phyloP scores from a whole-genome alignment of 2,329 filamentous ascomycete species.

The Cladosporium sp. region DNA sequence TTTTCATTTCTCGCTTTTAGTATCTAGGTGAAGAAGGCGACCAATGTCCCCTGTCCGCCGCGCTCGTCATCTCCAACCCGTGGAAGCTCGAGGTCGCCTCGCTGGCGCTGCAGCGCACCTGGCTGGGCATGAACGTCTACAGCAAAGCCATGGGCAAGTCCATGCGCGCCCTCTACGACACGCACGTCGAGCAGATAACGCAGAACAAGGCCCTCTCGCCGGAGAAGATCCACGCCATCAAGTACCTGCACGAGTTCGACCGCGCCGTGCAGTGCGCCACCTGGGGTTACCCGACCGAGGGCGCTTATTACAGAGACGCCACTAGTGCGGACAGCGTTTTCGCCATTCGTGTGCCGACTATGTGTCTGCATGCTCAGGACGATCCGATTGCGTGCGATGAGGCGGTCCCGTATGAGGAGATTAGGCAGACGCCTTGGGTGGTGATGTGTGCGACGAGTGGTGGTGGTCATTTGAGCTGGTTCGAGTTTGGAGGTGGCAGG shows the following conservation, averaged over 20 bases:
- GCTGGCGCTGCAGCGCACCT: conserved; percentile 59
- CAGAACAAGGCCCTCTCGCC: conserved; percentile 69
- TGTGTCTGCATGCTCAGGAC: conserved; percentile 81
- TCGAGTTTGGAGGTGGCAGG: conserved; percentile 73
- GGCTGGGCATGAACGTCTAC: conserved; percentile 67
- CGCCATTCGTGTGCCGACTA: conserved; percentile 73
- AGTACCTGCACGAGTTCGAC: conserved; percentile 88
- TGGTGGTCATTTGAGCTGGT: conserved; percentile 92
- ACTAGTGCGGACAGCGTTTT: conserved; percentile 77
- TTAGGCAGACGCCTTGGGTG: conserved; percentile 78
- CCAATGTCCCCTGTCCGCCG: conserved; percentile 63
- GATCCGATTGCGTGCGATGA: conserved; percentile 84
- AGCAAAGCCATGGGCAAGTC: conserved; percentile 62
- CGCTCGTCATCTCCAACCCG: conserved; percentile 69
- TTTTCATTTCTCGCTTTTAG: conserved; percentile 43
- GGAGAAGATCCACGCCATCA: conserved; percentile 62
- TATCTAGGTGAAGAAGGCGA: conserved; percentile 88
- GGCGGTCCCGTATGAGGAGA: conserved; percentile 77
- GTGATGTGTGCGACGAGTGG: conserved; percentile 81
- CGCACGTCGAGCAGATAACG: conserved; percentile 65
- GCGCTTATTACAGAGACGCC: conserved; percentile 90
- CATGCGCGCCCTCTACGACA: conserved; percentile 66
- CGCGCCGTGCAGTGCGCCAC: conserved; percentile 64
- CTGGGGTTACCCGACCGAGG: conserved; percentile 93
- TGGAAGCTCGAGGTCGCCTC: conserved; percentile 73